Evolutionary conservation across 495 filamentous ascomycete genomes (phyloP).

Genomic region (Cladorrhinum samala): DNA sequence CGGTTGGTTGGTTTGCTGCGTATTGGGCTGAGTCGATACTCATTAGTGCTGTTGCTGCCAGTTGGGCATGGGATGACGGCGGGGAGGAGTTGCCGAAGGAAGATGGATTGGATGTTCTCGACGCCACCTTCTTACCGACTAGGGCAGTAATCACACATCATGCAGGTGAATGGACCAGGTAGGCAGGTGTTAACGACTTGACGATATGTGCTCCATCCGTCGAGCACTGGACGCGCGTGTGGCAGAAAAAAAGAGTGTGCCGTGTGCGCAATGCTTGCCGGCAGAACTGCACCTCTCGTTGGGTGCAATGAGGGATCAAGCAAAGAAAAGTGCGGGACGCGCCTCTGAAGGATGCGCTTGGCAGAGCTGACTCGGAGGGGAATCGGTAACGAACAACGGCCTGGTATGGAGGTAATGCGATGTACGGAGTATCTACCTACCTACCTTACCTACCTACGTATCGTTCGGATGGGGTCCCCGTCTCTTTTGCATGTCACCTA

Average conservation of each 20-base stretch:
- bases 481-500: background rate
- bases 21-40: background rate
- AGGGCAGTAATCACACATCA: background rate
- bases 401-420: background rate
- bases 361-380: background rate
- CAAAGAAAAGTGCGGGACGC: background rate
- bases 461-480: background rate
- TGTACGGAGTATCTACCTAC: too few relatives aligned
- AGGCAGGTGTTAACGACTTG: constrained; percentile 4
- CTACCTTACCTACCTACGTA: too few relatives aligned
- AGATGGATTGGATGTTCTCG: background rate
- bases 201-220: background rate
- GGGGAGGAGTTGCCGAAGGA: background rate
- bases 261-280: background rate
- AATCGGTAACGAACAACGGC: background rate
- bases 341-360: background rate
- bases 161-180: background rate
- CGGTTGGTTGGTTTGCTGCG: background rate
- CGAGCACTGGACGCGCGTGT: background rate
- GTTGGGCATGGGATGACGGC: background rate
- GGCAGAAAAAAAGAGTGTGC: background rate
- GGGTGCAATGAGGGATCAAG: background rate
- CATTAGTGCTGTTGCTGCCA: background rate
- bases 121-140: background rate
- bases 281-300: background rate